These are phyloP conservation scores for Leishmania lainsoni DNA, from an alignment of 208 protist species.

Conservation along the genomic window DNA sequence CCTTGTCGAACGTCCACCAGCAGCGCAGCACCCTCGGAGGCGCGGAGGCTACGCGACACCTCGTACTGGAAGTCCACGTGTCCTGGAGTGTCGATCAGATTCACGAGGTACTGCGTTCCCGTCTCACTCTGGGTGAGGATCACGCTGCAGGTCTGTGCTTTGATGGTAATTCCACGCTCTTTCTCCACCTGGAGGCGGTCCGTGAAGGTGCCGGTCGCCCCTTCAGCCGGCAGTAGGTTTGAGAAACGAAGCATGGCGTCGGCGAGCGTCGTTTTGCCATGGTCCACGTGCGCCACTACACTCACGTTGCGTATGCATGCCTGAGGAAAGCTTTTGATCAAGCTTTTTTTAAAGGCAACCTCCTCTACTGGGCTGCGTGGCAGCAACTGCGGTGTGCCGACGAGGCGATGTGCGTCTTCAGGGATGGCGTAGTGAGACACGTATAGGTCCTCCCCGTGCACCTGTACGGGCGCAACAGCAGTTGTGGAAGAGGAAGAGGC, in stretches of 20 bases:
- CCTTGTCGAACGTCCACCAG: constrained; percentile 94
- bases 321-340: constrained; percentile 56
- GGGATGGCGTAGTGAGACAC: constrained; percentile 38
- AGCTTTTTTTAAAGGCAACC: constrained; percentile 43
- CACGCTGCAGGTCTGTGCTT: constrained; percentile 94
- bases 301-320: constrained; percentile 89
- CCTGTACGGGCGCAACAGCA: neutral
- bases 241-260: constrained; percentile 87
- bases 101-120: constrained; percentile 86
- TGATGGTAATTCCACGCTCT: constrained; percentile 97
- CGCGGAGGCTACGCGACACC: constrained; percentile 94
- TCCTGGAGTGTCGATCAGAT: constrained; percentile 97
- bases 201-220: constrained; percentile 79
- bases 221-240: constrained; percentile 68
- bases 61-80: constrained; percentile 99
- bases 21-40: constrained; percentile 90
- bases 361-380: constrained; percentile 36
- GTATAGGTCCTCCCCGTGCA: constrained; percentile 28
- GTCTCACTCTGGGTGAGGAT: constrained; percentile 39
- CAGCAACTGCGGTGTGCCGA: constrained; percentile 35
- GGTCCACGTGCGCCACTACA: constrained; percentile 93
- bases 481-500: neutral
- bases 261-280: constrained; percentile 93
- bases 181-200: constrained; percentile 95
- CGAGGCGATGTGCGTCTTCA: constrained; percentile 33